phyloP scores from a whole-genome alignment of 768 basidiomycete genomes.

The Panaeolus papilionaceus region DNA sequence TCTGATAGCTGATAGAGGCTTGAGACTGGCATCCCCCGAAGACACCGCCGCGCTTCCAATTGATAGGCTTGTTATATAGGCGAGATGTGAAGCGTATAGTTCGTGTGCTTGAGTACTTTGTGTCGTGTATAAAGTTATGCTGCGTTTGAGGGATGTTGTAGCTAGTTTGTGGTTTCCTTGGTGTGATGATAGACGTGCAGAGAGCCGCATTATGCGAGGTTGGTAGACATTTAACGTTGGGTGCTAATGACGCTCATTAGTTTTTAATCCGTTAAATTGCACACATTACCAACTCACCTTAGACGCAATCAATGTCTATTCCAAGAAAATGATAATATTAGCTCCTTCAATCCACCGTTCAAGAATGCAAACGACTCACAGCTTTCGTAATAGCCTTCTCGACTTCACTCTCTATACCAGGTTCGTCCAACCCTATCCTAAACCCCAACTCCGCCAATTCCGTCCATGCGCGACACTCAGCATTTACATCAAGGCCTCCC shows the following conservation, averaged over 20 bases:
- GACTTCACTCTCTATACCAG: constrained; percentile 64
- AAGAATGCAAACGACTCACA: constrained; percentile 46
- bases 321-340: not conserved
- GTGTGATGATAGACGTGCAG: constrained; percentile 63
- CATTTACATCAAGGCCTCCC: constrained; percentile 54
- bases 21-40: constrained; percentile 24
- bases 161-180: constrained; percentile 62
- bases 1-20: constrained; percentile 40
- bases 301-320: not conserved
- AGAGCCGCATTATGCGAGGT: constrained; percentile 64
- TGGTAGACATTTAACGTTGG: constrained; percentile 68
- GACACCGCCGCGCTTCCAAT: not conserved
- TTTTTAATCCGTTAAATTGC: not conserved
- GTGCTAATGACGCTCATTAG: constrained; percentile 46
- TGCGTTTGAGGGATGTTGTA: constrained; percentile 61
- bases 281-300: constrained; percentile 1
- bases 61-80: constrained; percentile 51
- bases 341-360: not conserved
- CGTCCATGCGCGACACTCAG: constrained; percentile 78
- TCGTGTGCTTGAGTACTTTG: constrained; percentile 57
- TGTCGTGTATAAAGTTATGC: constrained; percentile 50
- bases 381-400: constrained; percentile 75
- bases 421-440: constrained; percentile 53
- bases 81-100: constrained; percentile 61
- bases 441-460: constrained; percentile 74